Evolutionary conservation across 2,329 filamentous ascomycete genomes (phyloP).

Genomic region (Ophiostoma piceae): DNA sequence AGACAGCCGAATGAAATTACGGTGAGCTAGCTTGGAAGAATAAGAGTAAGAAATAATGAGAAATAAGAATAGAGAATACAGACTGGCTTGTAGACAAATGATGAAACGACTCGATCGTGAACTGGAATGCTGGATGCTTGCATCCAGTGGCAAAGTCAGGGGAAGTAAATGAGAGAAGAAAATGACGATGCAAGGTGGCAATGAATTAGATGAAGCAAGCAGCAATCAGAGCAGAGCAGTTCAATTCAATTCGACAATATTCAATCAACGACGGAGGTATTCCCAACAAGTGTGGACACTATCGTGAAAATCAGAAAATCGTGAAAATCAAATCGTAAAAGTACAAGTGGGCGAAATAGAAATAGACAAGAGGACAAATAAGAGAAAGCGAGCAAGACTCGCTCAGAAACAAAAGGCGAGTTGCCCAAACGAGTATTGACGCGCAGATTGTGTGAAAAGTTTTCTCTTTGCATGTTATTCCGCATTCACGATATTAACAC

Average conservation of each 20-base stretch:
- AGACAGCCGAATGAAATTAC: constrained; percentile 6
- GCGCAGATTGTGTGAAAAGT: background rate
- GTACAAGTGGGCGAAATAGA: too few species aligned
- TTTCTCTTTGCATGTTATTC: background rate
- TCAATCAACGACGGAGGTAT: background rate
- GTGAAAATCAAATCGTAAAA: too few species aligned
- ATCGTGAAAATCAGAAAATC: too few species aligned
- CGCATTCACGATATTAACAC: background rate
- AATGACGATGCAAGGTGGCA: background rate
- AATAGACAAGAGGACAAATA: background rate
- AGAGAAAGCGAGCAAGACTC: background rate
- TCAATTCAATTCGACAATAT: too few species aligned
- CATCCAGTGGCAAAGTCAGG: background rate
- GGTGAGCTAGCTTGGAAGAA: background rate
- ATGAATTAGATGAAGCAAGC: background rate
- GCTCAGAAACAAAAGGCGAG: background rate
- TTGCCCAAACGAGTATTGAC: constrained; percentile 2
- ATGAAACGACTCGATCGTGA: background rate
- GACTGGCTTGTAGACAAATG: background rate
- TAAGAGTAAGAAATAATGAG: background rate
- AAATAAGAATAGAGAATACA: background rate
- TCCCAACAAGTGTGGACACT: background rate
- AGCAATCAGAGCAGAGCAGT: too few species aligned
- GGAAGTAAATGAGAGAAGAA: background rate
- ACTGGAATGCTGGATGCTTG: background rate